Conservation (phyloP, 805 yeast species). For the Kuraishia borneana region DNA sequence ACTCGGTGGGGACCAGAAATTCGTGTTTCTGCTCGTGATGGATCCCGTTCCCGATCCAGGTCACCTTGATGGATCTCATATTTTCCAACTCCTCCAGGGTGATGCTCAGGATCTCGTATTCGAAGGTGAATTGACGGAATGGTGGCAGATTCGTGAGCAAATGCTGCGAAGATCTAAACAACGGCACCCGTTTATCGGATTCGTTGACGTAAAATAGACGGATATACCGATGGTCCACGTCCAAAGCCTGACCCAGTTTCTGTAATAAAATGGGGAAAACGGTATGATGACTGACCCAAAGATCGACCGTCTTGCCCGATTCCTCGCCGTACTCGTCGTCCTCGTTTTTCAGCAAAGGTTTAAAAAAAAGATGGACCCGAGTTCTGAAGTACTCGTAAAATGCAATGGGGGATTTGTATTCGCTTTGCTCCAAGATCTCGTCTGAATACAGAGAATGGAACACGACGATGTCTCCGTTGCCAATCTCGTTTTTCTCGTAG, state of each 20-base stretch:
- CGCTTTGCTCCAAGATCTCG: conserved; percentile 1
- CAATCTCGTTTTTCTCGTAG: conserved; percentile 46
- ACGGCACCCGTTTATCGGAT: conserved; percentile 45
- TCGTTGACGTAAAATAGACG: conserved; percentile 53
- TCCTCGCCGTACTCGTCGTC: conserved; percentile 31
- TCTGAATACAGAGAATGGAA: conserved; percentile 11
- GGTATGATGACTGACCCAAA: conserved; percentile 61
- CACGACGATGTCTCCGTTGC: conserved; percentile 57
- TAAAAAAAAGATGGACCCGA: conserved; percentile 47
- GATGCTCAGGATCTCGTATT: conserved; percentile 69
- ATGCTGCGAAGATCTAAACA: conserved; percentile 28
- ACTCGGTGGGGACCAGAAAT: conserved; percentile 54
- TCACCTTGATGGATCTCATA: conserved; percentile 52
- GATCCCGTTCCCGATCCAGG: conserved; percentile 66
- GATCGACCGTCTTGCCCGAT: conserved; percentile 25
- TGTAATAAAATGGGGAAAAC: conserved; percentile 48
- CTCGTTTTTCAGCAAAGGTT: conserved; percentile 26
- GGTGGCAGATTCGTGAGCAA: conserved; percentile 3
- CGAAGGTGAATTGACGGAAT: conserved; percentile 23
- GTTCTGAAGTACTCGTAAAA: conserved; percentile 46
- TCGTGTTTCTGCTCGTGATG: conserved; percentile 61
- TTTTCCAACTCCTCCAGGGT: conserved; percentile 70
- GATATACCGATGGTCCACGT: conserved; percentile 46
- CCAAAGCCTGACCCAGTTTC: conserved; percentile 44
- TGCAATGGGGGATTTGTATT: conserved; percentile 25